phyloP scores from a whole-genome alignment of 163 green algal species.

The Volvox carteri region DNA sequence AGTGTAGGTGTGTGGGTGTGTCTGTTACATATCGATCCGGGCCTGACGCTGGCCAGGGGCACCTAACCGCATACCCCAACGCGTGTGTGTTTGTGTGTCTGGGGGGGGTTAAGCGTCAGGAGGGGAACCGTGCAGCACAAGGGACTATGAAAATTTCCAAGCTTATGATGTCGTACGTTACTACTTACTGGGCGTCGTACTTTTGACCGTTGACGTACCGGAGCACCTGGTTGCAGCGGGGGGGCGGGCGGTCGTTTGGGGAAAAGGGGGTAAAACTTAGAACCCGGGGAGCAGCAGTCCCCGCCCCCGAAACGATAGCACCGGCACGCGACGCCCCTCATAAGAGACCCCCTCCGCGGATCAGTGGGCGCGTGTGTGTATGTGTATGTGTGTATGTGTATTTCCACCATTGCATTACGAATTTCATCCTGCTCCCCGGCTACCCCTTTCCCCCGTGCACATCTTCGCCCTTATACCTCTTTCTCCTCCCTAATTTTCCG shows the following conservation, averaged over 20 bases:
- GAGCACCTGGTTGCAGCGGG: constrained; percentile 61
- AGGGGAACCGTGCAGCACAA: neutral
- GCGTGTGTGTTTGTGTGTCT: no score
- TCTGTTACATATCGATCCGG: no score
- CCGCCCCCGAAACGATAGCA: neutral
- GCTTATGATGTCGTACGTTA: no score
- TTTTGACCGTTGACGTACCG: constrained; percentile 72
- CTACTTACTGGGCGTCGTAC: constrained; percentile 69
- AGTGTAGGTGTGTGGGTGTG: no score
- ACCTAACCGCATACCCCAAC: no score
- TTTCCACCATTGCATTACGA: neutral
- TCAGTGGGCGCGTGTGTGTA: no score
- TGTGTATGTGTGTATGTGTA: neutral
- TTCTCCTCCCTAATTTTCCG: neutral
- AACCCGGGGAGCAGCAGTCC: neutral
- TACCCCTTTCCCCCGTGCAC: neutral
- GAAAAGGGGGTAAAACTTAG: neutral
- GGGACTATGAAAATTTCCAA: neutral
- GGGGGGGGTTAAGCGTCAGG: neutral
- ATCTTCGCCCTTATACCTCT: neutral
- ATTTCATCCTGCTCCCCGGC: neutral
- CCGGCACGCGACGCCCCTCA: neutral
- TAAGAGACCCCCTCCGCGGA: neutral
- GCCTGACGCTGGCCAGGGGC: no score
- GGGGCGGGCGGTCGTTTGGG: neutral